These are phyloP conservation scores for Aspergillus ellipticus DNA, from an alignment of 495 filamentous ascomycete genomes.

Conservation along the genomic window DNA sequence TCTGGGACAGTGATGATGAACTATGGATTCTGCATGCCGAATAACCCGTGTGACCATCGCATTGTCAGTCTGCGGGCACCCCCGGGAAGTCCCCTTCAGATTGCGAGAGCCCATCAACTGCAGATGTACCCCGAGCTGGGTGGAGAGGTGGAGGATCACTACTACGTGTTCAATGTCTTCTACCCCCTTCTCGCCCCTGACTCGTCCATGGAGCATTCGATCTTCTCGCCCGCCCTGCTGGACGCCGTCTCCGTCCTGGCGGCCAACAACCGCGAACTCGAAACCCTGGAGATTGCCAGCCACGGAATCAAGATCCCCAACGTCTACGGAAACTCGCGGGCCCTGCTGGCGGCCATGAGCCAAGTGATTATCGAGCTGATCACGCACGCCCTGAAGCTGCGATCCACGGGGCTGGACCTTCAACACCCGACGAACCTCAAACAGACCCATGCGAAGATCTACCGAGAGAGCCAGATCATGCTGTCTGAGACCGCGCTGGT, in stretches of 20 bases:
- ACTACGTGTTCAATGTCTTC: constrained; percentile 46
- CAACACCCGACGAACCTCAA: constrained; percentile 34
- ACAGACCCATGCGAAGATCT: constrained; percentile 40
- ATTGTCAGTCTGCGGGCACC: constrained; percentile 42
- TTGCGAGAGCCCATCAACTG: constrained; percentile 31
- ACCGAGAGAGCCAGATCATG: constrained; percentile 39
- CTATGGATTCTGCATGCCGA: constrained; percentile 60
- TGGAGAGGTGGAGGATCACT: constrained; percentile 35
- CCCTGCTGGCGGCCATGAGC: constrained; percentile 34
- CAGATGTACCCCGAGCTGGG: constrained; percentile 32
- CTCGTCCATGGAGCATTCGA: constrained; percentile 37
- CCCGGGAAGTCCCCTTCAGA: constrained; percentile 37
- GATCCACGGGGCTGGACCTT: constrained; percentile 22
- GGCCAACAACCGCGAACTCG: constrained; percentile 40
- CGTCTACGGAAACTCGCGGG: constrained; percentile 36
- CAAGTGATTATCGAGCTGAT: constrained; percentile 44
- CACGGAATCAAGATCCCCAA: constrained; percentile 28
- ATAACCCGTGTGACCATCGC: constrained; percentile 56
- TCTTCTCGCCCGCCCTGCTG: constrained; percentile 46
- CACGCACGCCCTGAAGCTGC: constrained; percentile 36
- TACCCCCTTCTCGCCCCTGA: constrained; percentile 38
- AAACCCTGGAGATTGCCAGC: constrained; percentile 33
- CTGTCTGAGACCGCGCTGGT: constrained; percentile 41
- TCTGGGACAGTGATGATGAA: constrained; percentile 68
- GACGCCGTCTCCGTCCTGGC: constrained; percentile 39